A percentile compares a stretch with the other conserved stretches of the same genome.
These are phyloP conservation scores for Acaromyces ingoldii DNA, from an alignment of 1,284 basidiomycete species.

Conservation along the genomic window DNA sequence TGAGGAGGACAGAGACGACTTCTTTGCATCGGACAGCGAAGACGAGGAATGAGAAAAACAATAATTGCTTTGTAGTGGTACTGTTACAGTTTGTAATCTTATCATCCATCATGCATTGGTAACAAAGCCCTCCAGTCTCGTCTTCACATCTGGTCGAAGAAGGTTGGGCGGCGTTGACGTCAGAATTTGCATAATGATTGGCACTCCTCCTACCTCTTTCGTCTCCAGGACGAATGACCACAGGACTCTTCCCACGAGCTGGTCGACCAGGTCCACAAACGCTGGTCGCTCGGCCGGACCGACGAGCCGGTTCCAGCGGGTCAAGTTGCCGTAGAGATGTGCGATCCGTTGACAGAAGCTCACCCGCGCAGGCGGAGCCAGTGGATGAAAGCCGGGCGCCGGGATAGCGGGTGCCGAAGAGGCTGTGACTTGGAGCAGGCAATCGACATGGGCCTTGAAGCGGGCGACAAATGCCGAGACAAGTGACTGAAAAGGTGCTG, in stretches of 20 bases:
- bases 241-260: neutral
- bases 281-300: neutral
- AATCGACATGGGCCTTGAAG: conserved; percentile 3
- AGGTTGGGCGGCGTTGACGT: no score
- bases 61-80: no score
- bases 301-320: neutral
- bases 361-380: neutral
- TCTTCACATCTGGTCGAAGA: no score
- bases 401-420: neutral
- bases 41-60: no score
- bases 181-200: neutral
- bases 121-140: no score
- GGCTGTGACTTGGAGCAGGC: no score
- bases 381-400: conserved; percentile 1
- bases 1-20: neutral
- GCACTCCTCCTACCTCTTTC: neutral
- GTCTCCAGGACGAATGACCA: neutral
- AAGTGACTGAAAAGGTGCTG: conserved; percentile 17
- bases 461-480: conserved; percentile 10
- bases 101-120: no score
- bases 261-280: neutral
- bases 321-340: neutral
- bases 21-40: no score
- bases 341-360: neutral
- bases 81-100: no score